A percentile compares a stretch with the other conserved stretches of the same genome.
Evolutionary conservation across 176 grass and related monocot species (phyloP).

Genomic region (Oryza coarctata): DNA sequence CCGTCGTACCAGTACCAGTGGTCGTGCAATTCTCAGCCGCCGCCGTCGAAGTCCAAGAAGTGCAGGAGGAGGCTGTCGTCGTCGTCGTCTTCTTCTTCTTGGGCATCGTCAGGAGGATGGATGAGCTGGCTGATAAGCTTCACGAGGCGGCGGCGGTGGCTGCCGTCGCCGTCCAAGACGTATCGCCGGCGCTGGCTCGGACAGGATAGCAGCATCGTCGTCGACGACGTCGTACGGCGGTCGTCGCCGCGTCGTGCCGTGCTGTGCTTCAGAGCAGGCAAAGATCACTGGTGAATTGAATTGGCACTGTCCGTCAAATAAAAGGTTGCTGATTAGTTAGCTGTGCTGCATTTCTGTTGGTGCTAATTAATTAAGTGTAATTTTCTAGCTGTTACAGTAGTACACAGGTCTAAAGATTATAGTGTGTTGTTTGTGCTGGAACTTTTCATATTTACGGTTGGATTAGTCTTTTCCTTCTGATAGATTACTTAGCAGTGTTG

Average conservation of each 20-base stretch:
- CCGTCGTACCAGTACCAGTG: constrained; percentile 37
- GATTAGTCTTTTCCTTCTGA: neutral
- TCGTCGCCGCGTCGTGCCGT: neutral
- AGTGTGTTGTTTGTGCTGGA: neutral
- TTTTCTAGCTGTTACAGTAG: neutral
- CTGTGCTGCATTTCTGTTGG: too few relatives aligned
- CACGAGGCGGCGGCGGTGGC: neutral
- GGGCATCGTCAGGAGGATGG: neutral
- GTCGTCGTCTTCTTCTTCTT: neutral
- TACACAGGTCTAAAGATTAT: neutral
- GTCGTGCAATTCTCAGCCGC: neutral
- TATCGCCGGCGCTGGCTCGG: neutral
- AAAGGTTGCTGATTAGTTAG: neutral
- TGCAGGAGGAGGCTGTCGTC: neutral
- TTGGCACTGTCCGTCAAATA: neutral
- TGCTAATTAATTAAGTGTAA: neutral
- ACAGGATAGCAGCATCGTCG: neutral
- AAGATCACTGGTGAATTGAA: neutral
- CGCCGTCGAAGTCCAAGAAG: neutral
- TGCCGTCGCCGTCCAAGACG: neutral
- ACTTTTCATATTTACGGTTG: neutral
- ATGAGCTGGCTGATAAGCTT: neutral
- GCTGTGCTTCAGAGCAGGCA: constrained; percentile 15
- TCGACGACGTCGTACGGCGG: neutral
- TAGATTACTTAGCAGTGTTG: neutral